phyloP scores from a whole-genome alignment of 306 rosid genomes.

The Fragaria vesca region DNA sequence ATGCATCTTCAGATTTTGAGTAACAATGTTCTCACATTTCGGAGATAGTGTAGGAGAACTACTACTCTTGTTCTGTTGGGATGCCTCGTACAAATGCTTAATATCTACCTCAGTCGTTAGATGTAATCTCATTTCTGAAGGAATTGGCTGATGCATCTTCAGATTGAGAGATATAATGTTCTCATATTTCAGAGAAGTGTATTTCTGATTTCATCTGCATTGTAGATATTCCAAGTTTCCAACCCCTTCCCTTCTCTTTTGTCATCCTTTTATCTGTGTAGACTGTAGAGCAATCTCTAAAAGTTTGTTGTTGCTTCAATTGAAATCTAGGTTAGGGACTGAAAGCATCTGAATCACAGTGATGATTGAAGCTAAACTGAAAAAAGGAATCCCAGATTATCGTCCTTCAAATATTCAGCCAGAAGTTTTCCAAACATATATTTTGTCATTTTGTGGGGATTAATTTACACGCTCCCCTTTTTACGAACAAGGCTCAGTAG shows the following conservation, averaged over 20 bases:
- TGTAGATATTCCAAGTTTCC: background rate
- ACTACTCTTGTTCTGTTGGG: conserved; percentile 90
- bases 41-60: conserved; percentile 45
- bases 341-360: conserved; percentile 14
- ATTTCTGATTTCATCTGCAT: background rate
- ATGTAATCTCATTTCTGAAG: conserved; percentile 65
- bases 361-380: background rate
- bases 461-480: background rate
- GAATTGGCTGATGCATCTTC: conserved; percentile 39
- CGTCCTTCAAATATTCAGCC: background rate
- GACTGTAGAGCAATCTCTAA: background rate
- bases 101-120: conserved; percentile 56
- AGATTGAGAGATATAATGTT: background rate
- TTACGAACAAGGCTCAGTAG: background rate
- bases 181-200: background rate
- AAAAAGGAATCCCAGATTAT: background rate
- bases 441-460: background rate
- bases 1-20: conserved; percentile 15
- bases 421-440: background rate
- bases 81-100: conserved; percentile 70
- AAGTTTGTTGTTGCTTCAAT: background rate
- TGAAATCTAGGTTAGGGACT: background rate
- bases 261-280: background rate
- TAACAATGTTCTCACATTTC: background rate
- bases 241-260: background rate